Evolutionary conservation across 805 yeast species (phyloP).

Genomic region (Kodamaea sagamina): DNA sequence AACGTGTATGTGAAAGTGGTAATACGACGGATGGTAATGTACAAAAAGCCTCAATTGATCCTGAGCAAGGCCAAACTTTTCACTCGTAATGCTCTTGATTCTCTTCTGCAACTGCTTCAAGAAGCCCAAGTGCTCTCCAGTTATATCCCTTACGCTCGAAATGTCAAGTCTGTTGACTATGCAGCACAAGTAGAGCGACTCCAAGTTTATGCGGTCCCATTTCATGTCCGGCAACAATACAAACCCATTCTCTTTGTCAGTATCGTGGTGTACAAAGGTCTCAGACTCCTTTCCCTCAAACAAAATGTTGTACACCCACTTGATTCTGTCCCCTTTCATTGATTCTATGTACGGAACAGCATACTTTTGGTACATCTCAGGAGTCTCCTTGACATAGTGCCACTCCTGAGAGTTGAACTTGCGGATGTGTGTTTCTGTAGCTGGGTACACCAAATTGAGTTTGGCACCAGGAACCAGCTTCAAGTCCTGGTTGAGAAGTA

Average conservation of each 20-base stretch:
- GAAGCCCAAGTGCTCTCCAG: conserved; percentile 56
- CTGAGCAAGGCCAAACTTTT: conserved; percentile 40
- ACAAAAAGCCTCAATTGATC: conserved; percentile 75
- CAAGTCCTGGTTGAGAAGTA: conserved; percentile 50
- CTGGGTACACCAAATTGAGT: conserved; percentile 81
- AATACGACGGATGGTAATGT: conserved; percentile 95
- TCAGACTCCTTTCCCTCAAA: conserved; percentile 84
- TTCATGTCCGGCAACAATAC: conserved; percentile 92
- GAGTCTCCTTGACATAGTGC: conserved; percentile 77
- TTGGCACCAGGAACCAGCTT: conserved; percentile 60
- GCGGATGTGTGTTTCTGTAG: conserved; percentile 78
- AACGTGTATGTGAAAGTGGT: conserved; percentile 91
- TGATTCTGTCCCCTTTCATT: conserved; percentile 73
- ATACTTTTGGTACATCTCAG: conserved; percentile 60
- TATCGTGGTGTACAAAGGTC: conserved; percentile 67
- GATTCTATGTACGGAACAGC: conserved; percentile 77
- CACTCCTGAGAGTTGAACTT: conserved; percentile 66
- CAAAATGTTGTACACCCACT: conserved; percentile 89
- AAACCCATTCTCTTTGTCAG: conserved; percentile 57
- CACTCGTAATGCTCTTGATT: conserved; percentile 47
- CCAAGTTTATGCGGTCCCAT: conserved; percentile 81
- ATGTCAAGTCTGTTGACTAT: conserved; percentile 72
- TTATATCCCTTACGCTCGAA: conserved; percentile 74
- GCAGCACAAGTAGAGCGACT: conserved; percentile 73
- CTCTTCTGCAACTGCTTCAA: conserved; percentile 48